Percentiles rank a stretch among this genome's conserved stretches.
These are phyloP conservation scores for Lodderomyces margitis DNA, from an alignment of 1,139 yeast genomes.

Conservation along the genomic window DNA sequence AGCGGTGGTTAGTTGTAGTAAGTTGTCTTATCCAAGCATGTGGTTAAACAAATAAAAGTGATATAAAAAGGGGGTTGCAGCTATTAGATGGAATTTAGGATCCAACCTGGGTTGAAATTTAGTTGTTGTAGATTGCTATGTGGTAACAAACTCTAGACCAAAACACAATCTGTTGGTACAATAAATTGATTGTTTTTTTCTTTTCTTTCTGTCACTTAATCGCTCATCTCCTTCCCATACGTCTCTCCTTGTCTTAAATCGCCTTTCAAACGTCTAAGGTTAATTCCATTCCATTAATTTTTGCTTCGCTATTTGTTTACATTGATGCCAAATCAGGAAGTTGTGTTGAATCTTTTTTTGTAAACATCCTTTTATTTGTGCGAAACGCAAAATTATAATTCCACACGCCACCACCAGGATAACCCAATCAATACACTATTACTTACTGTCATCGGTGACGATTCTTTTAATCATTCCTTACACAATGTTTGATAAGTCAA, in stretches of 20 bases:
- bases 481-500: too few relatives aligned
- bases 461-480: too few relatives aligned
- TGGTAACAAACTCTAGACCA: background rate
- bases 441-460: too few relatives aligned
- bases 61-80: background rate
- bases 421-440: background rate
- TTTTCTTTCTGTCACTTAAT: background rate
- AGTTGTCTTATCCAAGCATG: background rate
- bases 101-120: background rate
- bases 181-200: background rate
- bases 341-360: background rate
- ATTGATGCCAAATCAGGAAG: constrained; percentile 1
- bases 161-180: background rate
- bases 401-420: background rate
- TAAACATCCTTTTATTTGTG: too few relatives aligned
- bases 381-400: too few relatives aligned
- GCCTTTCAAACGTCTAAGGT: background rate
- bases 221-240: background rate
- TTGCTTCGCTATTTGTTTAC: constrained; percentile 1
- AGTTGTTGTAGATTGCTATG: background rate
- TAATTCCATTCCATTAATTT: background rate
- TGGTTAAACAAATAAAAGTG: background rate
- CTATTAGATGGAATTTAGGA: background rate
- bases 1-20: background rate
- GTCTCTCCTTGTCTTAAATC: background rate